phyloP scores from a whole-genome alignment of 1,139 yeast genomes.

The Lipomyces yarrowii region DNA sequence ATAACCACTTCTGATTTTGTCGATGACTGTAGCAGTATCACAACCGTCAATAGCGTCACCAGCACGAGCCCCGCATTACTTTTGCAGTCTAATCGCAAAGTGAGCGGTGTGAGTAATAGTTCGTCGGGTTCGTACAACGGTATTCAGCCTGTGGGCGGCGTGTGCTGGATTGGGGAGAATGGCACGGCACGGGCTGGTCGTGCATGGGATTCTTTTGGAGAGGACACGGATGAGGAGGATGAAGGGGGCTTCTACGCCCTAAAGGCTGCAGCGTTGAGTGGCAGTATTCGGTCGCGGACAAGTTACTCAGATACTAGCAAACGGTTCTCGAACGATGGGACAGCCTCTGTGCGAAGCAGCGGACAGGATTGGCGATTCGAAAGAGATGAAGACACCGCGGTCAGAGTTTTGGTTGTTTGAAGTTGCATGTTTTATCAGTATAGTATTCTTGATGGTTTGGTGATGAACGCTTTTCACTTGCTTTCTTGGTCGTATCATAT shows the following conservation, averaged over 20 bases:
- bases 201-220: conserved; percentile 8
- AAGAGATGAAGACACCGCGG: conserved; percentile 14
- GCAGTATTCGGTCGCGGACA: neutral
- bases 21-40: neutral
- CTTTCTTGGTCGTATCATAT: neutral
- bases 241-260: neutral
- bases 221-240: conserved; percentile 7
- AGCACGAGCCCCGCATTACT: neutral
- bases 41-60: neutral
- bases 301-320: conserved; percentile 3
- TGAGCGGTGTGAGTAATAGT: neutral
- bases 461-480: neutral
- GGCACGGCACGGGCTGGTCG: conserved; percentile 15
- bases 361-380: conserved; percentile 18
- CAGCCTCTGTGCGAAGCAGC: conserved; percentile 15
- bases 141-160: conserved; percentile 12
- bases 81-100: neutral
- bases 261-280: neutral
- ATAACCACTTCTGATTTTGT: neutral
- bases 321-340: conserved; percentile 1
- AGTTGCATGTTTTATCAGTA: neutral
- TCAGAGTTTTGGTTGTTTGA: conserved; percentile 6
- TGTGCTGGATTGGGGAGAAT: conserved; percentile 28
- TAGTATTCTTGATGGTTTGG: neutral
- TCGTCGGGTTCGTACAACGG: neutral